Conservation (phyloP, 192 early-diverging fungal genomes). For the Coemansia sp. region DNA sequence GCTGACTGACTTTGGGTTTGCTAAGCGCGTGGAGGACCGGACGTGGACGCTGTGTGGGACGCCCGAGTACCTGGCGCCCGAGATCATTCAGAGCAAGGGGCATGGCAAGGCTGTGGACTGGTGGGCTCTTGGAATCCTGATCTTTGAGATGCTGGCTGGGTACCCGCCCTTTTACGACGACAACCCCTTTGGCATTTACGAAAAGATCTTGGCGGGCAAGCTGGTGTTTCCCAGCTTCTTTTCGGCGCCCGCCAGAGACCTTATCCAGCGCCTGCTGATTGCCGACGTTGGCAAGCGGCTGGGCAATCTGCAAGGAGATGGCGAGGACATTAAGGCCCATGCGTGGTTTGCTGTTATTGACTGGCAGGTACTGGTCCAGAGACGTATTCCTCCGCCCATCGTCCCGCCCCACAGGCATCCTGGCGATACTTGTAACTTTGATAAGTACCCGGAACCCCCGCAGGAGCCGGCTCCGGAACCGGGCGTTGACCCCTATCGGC, state of each 20-base stretch:
- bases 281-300: slow-evolving; percentile 90
- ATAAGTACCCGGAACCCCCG: slow-evolving; percentile 87
- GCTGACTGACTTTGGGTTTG: slow-evolving; percentile 92
- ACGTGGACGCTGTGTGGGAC: slow-evolving; percentile 98
- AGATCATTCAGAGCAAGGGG: slow-evolving; percentile 81
- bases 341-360: slow-evolving; percentile 93
- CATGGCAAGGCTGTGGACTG: slow-evolving; percentile 96
- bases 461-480: slow-evolving; percentile 61
- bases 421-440: slow-evolving; percentile 97
- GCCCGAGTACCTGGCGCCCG: slow-evolving; percentile 95
- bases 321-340: slow-evolving; percentile 90
- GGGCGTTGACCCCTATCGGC: slow-evolving; percentile 75
- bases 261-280: slow-evolving; percentile 88
- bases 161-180: slow-evolving; percentile 94
- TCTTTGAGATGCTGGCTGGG: slow-evolving; percentile 90
- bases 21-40: slow-evolving; percentile 92
- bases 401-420: slow-evolving; percentile 83
- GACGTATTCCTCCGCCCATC: slow-evolving; percentile 82
- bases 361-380: slow-evolving; percentile 84
- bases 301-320: slow-evolving; percentile 89
- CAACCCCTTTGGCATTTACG: slow-evolving; percentile 92
- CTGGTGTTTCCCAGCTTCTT: slow-evolving; percentile 84
- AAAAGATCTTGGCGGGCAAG: slow-evolving; percentile 90
- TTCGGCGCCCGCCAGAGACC: slow-evolving; percentile 78
- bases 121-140: slow-evolving; percentile 92